These are phyloP conservation scores for Solanum appendiculatum DNA, from an alignment of 257 asterid genomes.

Conservation along the genomic window DNA sequence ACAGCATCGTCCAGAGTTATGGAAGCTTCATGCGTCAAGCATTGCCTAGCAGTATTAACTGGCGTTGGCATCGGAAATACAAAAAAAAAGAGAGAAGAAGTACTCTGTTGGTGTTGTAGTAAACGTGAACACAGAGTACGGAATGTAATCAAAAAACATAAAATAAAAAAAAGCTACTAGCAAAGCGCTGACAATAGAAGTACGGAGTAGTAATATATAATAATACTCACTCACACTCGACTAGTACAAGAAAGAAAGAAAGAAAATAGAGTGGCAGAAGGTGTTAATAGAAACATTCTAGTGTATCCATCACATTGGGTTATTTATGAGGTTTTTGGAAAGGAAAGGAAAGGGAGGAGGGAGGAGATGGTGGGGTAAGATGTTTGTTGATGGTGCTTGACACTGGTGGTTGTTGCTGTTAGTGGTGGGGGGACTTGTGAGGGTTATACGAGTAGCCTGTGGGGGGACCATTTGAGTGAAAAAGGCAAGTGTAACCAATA, in stretches of 20 bases:
- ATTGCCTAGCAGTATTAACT: constrained; percentile 69
- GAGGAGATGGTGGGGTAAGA: constrained; percentile 2
- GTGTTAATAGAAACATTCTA: not conserved
- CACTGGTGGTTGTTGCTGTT: constrained; percentile 3
- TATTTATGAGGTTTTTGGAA: constrained; percentile 10
- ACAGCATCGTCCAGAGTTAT: constrained; percentile 77
- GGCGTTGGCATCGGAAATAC: constrained; percentile 68
- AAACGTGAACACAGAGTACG: not conserved
- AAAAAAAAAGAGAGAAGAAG: not conserved
- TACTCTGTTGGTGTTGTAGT: not conserved
- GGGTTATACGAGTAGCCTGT: constrained; percentile 18
- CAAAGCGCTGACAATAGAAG: not conserved
- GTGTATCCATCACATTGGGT: constrained; percentile 6
- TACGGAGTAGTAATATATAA: not conserved
- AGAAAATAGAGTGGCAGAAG: not conserved
- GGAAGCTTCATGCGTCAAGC: constrained; percentile 69
- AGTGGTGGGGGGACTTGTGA: constrained; percentile 21
- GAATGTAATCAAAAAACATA: not conserved
- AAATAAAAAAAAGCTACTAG: not conserved
- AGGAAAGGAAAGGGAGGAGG: not conserved
- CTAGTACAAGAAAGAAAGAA: not conserved
- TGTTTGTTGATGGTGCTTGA: constrained; percentile 16
- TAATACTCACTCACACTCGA: not conserved
- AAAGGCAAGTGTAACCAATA: constrained; percentile 3
- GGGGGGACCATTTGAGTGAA: constrained; percentile 27